These are phyloP conservation scores for Cryphonectria nitschkei DNA, from an alignment of 2,329 filamentous ascomycete genomes.

Conservation along the genomic window DNA sequence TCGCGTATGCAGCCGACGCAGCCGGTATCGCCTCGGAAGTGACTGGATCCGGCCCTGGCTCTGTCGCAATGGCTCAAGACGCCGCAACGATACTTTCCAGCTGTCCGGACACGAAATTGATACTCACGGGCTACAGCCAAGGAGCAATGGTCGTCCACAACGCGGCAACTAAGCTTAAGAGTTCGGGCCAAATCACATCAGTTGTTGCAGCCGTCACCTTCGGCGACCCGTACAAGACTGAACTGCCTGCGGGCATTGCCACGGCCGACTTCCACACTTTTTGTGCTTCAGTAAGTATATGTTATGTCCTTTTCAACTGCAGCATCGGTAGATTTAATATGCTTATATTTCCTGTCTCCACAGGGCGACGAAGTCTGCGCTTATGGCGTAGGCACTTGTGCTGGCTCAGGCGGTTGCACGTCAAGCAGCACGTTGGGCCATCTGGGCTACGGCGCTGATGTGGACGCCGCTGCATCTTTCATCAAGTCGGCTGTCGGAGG, in stretches of 20 bases:
- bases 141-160: conserved; percentile 37
- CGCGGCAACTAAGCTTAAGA: conserved; percentile 24
- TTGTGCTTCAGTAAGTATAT: background rate
- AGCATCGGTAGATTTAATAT: background rate
- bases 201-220: conserved; percentile 36
- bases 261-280: conserved; percentile 5
- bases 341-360: background rate
- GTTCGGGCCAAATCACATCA: conserved; percentile 1
- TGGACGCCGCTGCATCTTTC: conserved; percentile 24
- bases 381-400: conserved; percentile 1
- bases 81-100: conserved; percentile 34
- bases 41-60: conserved; percentile 47
- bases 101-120: conserved; percentile 46
- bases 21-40: conserved; percentile 31
- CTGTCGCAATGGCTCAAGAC: conserved; percentile 47
- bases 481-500: conserved; percentile 21
- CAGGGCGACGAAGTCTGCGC: conserved; percentile 24
- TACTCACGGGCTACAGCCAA: conserved; percentile 44
- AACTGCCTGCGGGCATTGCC: conserved; percentile 26
- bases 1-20: conserved; percentile 34
- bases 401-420: conserved; percentile 23
- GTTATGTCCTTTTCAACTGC: background rate
- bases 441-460: conserved; percentile 29
- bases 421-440: conserved; percentile 20
- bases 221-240: conserved; percentile 32